phyloP scores from a whole-genome alignment of 129 eudicot genomes.

The Chrysanthemum seticuspe region DNA sequence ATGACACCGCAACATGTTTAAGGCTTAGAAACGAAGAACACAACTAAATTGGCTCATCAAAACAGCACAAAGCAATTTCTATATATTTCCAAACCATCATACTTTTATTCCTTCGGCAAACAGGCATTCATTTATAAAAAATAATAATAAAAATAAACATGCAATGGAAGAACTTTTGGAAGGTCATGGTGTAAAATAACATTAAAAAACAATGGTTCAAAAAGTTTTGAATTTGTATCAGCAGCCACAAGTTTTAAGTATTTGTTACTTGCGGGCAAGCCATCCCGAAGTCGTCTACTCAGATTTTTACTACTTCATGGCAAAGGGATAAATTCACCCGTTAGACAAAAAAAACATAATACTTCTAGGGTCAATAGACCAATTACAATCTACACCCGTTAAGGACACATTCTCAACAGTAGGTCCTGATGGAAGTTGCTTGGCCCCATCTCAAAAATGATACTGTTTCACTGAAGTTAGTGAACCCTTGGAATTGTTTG shows the following conservation, averaged over 20 bases:
- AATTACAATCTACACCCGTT: background rate
- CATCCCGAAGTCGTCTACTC: background rate
- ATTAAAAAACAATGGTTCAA: background rate
- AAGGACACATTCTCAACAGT: conserved; percentile 9
- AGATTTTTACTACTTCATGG: background rate
- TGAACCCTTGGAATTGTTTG: background rate
- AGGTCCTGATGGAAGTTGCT: conserved; percentile 3
- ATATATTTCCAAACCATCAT: background rate
- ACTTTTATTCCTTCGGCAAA: background rate
- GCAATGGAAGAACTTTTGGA: background rate
- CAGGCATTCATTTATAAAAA: background rate
- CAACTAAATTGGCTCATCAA: background rate
- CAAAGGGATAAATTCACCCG: background rate
- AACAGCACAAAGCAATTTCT: background rate
- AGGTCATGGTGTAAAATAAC: background rate
- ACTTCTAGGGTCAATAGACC: background rate
- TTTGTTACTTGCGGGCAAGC: background rate
- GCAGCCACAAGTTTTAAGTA: background rate
- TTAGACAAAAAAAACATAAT: background rate
- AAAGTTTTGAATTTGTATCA: background rate
- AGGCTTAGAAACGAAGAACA: background rate
- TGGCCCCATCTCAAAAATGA: conserved; percentile 3
- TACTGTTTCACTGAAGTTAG: conserved; percentile 24
- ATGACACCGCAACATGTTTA: too few relatives aligned
- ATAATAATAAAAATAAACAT: background rate